These are phyloP conservation scores for Metarhizium robertsii DNA, from an alignment of 2,329 filamentous ascomycete species.

Conservation along the genomic window DNA sequence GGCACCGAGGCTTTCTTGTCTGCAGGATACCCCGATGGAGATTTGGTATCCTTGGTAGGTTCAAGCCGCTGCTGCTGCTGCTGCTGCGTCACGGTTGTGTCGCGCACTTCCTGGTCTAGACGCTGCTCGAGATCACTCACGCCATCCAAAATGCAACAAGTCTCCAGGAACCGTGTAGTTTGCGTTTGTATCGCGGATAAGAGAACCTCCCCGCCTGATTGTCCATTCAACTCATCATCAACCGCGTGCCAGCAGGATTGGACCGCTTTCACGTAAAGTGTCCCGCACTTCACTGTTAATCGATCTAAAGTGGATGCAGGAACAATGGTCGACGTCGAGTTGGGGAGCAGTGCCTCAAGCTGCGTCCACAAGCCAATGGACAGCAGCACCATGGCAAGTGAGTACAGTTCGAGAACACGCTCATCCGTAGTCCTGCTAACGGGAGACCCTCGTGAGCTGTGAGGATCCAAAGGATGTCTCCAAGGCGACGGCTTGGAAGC, in stretches of 20 bases:
- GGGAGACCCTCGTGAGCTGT: slow-evolving; percentile 38
- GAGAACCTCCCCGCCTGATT: slow-evolving; percentile 38
- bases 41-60: slow-evolving; percentile 3
- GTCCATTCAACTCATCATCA: slow-evolving; percentile 47
- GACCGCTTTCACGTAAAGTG: slow-evolving; percentile 66
- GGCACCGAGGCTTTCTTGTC: slow-evolving; percentile 2
- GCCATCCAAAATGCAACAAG: slow-evolving; percentile 50
- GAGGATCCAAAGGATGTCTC: slow-evolving; percentile 57
- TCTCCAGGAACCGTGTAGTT: slow-evolving; percentile 49
- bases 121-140: slow-evolving; percentile 47
- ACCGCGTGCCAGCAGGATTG: slow-evolving; percentile 63
- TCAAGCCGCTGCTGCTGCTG: neutral
- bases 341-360: slow-evolving; percentile 43
- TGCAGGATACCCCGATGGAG: neutral
- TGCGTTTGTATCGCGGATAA: slow-evolving; percentile 44
- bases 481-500: slow-evolving; percentile 19
- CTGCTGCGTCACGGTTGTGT: slow-evolving; percentile 5
- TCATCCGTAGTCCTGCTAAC: slow-evolving; percentile 41
- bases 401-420: slow-evolving; percentile 59
- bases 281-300: slow-evolving; percentile 60
- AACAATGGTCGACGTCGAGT: slow-evolving; percentile 38
- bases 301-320: slow-evolving; percentile 52
- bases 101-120: slow-evolving; percentile 36
- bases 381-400: slow-evolving; percentile 61
- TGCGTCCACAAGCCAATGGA: slow-evolving; percentile 70